These are phyloP conservation scores for Xanthoceras sorbifolium DNA, from an alignment of 345 rosid species.

Conservation along the genomic window DNA sequence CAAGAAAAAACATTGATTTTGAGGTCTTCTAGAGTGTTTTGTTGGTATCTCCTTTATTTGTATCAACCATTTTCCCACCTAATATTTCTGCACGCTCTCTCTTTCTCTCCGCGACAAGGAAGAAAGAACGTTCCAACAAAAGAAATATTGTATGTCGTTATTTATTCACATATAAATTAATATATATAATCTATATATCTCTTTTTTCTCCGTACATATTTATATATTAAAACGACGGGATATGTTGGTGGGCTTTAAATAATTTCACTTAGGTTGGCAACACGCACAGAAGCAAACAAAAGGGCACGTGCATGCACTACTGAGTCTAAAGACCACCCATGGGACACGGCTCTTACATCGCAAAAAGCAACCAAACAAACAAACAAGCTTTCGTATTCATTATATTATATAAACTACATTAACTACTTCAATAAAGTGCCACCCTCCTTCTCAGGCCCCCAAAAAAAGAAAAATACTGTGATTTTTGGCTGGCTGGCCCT, in stretches of 20 bases:
- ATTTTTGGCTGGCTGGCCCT: too few relatives aligned
- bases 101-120: background rate
- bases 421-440: slow-evolving; percentile 15
- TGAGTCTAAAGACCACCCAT: slow-evolving; percentile 1
- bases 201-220: too few relatives aligned
- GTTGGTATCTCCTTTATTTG: background rate
- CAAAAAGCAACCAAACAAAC: slow-evolving; percentile 10
- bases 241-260: too few relatives aligned
- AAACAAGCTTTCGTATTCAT: background rate
- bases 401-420: background rate
- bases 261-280: too few relatives aligned
- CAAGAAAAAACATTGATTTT: background rate
- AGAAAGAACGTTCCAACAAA: too few relatives aligned
- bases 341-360: slow-evolving; percentile 22
- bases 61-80: background rate
- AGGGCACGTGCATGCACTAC: background rate
- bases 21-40: background rate
- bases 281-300: background rate
- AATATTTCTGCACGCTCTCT: background rate
- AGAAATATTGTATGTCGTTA: too few relatives aligned
- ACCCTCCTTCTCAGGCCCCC: slow-evolving; percentile 5
- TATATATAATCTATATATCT: too few relatives aligned
- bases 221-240: too few relatives aligned
- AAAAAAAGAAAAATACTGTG: background rate
- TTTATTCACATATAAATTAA: too few relatives aligned